Evolutionary conservation across 768 basidiomycete genomes (phyloP).

Genomic region (Pleurotus giganteus): DNA sequence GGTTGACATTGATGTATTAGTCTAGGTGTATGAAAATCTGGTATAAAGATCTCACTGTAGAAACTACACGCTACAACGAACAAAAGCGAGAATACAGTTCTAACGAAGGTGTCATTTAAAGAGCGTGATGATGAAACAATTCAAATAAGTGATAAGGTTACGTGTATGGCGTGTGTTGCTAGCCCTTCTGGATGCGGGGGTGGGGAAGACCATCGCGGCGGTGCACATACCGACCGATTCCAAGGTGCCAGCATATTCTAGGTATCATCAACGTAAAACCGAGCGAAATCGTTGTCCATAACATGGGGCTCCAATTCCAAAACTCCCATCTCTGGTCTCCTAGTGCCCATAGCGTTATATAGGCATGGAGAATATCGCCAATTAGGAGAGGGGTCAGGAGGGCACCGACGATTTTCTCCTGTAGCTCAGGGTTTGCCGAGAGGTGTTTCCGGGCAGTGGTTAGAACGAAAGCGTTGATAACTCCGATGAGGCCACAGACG

Average conservation of each 20-base stretch:
- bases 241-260: slow-evolving; percentile 71
- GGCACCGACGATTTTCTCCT: slow-evolving; percentile 68
- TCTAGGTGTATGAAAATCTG: neutral
- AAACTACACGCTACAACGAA: neutral
- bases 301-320: slow-evolving; percentile 61
- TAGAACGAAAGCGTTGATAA: slow-evolving; percentile 68
- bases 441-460: slow-evolving; percentile 61
- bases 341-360: slow-evolving; percentile 70
- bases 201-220: slow-evolving; percentile 45
- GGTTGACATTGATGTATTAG: neutral
- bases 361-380: slow-evolving; percentile 67
- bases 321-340: slow-evolving; percentile 69
- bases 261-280: slow-evolving; percentile 69
- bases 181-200: neutral
- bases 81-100: too few species aligned
- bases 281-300: slow-evolving; percentile 63
- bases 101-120: neutral
- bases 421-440: slow-evolving; percentile 53
- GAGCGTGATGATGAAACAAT: neutral
- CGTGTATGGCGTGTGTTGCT: neutral
- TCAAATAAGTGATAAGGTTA: neutral
- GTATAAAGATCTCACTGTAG: neutral
- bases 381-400: slow-evolving; percentile 66
- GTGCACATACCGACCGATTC: slow-evolving; percentile 72
- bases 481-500: slow-evolving; percentile 71